Evolutionary conservation across 306 rosid species (phyloP), one percentile per base, ranked within the genome.

Genomic region (Vachellia collinsii): DNA sequence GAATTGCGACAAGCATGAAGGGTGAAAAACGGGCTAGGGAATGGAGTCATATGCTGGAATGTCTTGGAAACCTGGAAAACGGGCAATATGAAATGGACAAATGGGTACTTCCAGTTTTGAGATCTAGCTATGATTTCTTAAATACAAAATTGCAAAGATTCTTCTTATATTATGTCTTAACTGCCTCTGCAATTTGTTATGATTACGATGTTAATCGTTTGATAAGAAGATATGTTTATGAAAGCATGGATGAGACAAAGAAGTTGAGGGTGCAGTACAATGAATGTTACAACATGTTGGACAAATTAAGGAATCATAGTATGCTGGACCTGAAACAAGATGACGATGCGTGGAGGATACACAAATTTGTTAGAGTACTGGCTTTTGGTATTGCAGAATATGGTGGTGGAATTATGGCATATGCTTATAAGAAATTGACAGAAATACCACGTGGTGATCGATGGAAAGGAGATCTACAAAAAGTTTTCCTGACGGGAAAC

Each of bases 131-230:
- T 54, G 62, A 7, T 17, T 19, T 19, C 29, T 7, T n/a, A n/a
- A 8, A 0, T n/a, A 7, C 19, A 0, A 54, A 54, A 7, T 54
- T 20, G 29, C 62, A 54, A 54, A 19, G 29, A 8, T n/a, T n/a
- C 22, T 54, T 54, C 62, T n/a, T 54, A 12, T 8, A 54, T 8
- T 54, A 5, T 54, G 29, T 3, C 1, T 54, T 54, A 54, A 19
- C 9, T 54, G 8, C 11, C 4, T 0, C 0, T 0, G 10, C 0
- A 17, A 0, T 0, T 16, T 0, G 1, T 19, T 0, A 7, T n/a
- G 1, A 8, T 7, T 0, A 7, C 1, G 3, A 54, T 0, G 61
- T 0, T 7, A 0, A 54, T 8, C 11, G 0, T 54, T 54, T 54
- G 1, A 8, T 3, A 3, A 54, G 23, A 53, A 53, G 11, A 19